A percentile compares a stretch with the other conserved stretches of the same genome.
Conservation (phyloP, 2,329 filamentous ascomycete species). For the Akanthomyces lecanii region DNA sequence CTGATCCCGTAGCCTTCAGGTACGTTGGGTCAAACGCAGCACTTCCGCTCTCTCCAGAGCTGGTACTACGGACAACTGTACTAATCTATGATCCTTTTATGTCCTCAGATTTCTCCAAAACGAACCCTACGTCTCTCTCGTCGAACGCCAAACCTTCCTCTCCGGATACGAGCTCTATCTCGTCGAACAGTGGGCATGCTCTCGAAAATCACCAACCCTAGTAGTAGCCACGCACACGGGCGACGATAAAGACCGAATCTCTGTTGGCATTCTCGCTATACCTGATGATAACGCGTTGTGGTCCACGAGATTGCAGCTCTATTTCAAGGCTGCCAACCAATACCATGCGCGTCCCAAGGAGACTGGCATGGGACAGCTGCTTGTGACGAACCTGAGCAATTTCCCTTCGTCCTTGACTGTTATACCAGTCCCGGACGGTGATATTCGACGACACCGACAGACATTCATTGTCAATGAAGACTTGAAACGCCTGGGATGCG, state of each 20-base stretch:
- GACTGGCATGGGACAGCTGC: constrained; percentile 75
- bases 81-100: neutral
- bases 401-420: constrained; percentile 91
- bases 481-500: constrained; percentile 86
- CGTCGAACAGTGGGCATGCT: constrained; percentile 97
- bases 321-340: constrained; percentile 81
- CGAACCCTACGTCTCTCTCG: constrained; percentile 69
- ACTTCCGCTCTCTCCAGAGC: too few species aligned
- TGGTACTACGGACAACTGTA: too few species aligned
- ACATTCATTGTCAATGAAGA: constrained; percentile 93
- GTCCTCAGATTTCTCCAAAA: constrained; percentile 70
- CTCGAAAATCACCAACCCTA: constrained; percentile 81
- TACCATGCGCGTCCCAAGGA: constrained; percentile 81
- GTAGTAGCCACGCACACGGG: constrained; percentile 92
- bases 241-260: constrained; percentile 71
- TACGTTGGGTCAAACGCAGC: constrained; percentile 24
- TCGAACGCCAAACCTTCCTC: constrained; percentile 67
- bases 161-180: constrained; percentile 88
- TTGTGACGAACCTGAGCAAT: constrained; percentile 89
- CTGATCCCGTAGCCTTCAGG: constrained; percentile 56
- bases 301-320: constrained; percentile 74
- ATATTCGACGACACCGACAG: constrained; percentile 73
- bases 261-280: constrained; percentile 75
- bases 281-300: constrained; percentile 75
- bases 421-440: constrained; percentile 84